Conservation (phyloP, 495 filamentous ascomycete species). For the Tuber indicum region DNA sequence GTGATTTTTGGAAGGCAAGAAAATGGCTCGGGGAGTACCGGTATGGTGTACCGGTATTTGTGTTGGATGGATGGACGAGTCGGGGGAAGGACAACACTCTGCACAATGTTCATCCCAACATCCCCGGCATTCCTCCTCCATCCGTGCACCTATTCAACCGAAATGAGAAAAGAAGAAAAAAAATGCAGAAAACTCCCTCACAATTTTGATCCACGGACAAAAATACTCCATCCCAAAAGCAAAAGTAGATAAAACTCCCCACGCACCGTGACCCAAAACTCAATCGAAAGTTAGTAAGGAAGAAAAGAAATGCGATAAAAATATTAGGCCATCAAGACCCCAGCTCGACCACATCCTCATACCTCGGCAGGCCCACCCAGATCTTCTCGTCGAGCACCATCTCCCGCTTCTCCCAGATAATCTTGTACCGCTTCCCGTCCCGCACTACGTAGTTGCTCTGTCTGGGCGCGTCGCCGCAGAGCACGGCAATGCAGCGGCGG, state of each 20-base stretch:
- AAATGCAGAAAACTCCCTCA: constrained; percentile 4
- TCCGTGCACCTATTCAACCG: not conserved
- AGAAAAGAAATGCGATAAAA: not conserved
- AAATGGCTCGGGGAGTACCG: not conserved
- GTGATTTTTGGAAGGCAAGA: not conserved
- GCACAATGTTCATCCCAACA: not conserved
- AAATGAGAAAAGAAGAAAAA: constrained; percentile 7
- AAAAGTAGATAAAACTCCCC: not conserved
- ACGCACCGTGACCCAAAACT: not conserved
- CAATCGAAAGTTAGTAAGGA: not conserved
- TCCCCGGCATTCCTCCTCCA: not conserved
- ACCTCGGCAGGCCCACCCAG: constrained; percentile 7
- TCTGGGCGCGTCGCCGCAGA: constrained; percentile 40
- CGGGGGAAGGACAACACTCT: not conserved
- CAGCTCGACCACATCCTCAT: constrained; percentile 12
- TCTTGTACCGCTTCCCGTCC: constrained; percentile 33
- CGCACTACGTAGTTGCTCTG: constrained; percentile 37
- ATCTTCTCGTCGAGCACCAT: constrained; percentile 30
- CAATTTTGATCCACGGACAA: not conserved
- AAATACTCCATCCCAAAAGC: not conserved
- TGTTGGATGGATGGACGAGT: not conserved
- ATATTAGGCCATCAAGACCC: not conserved
- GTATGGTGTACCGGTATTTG: not conserved
- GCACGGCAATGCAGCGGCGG: constrained; percentile 50
- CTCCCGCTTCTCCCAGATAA: constrained; percentile 32